Base-by-base conservation (phyloP, 148 eudicot species). In the Silene conica region DNA sequence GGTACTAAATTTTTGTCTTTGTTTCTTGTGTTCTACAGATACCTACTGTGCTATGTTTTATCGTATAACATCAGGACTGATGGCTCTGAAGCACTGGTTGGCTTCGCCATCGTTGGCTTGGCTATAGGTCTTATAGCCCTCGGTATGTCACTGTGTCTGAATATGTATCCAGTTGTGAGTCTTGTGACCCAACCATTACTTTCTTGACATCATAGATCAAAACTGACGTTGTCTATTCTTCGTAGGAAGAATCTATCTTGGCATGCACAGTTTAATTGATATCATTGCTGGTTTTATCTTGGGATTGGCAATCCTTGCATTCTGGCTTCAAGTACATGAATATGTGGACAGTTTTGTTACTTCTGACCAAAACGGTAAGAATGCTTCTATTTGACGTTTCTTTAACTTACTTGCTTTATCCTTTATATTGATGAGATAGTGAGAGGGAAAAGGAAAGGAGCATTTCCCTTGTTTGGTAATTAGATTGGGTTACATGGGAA, bases 251-350 rank as follows among this genome's bases (percentile, higher is more conserved):
- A 84, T 96, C 55, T 96, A 96, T 86, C 93, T 96, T 21, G 99
- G 97, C 67, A 96, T 96, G 99, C 99, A 96, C 85, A 92, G 97
- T 79, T 57, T 87, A 87, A 77, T 96, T 58, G 99, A 96, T 73
- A 74, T 96, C 77, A 70, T 96, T 19, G 94, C 83, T 41, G 99
- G 97, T 55, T 86, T 96, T 73, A 73, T 79, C 63, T n/a, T 85
- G 76, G 99, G 99, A 66, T 45, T 86, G 76, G 79, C 67, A 19
- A 83, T 92, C 76, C 91, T 96, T 63, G 82, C 90, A 77, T 79
- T 89, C 52, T 96, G 99, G 99, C 91, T 96, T 72, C 77, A 72
- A 25, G 71, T 87, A 67, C 85, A 89, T 71, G 85, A 87, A 25
- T 77, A 83, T 81, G 76, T 92, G 20, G 99, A 96, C 83, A 76